Conservation (phyloP, 129 eudicot genomes). For the Dittrichia graveolens region DNA sequence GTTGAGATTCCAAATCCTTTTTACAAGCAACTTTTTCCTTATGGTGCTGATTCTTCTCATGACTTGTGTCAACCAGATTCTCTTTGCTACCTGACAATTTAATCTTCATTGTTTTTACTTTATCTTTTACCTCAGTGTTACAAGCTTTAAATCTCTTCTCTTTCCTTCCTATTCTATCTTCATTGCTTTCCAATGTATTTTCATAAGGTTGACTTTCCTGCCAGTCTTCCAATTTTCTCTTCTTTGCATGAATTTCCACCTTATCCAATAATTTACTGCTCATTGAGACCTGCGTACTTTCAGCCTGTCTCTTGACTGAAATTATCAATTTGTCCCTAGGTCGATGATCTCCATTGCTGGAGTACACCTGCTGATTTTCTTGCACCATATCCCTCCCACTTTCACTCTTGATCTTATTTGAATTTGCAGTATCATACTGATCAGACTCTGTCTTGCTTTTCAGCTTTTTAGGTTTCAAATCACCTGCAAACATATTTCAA, state of each 20-base stretch:
- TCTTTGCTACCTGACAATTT: conserved; percentile 38
- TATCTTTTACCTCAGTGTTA: conserved; percentile 43
- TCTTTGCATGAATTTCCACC: conserved; percentile 47
- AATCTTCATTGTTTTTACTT: conserved; percentile 38
- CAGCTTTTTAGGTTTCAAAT: conserved; percentile 43
- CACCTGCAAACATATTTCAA: conserved; percentile 51
- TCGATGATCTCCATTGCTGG: conserved; percentile 38
- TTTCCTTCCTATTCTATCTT: conserved; percentile 38
- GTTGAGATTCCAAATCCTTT: conserved; percentile 54
- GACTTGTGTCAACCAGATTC: conserved; percentile 30
- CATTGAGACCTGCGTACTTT: conserved; percentile 29
- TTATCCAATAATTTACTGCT: conserved; percentile 40
- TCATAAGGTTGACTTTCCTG: conserved; percentile 40
- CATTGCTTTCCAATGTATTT: conserved; percentile 33
- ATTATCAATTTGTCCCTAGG: conserved; percentile 36
- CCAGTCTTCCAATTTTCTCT: conserved; percentile 63
- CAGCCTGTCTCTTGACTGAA: conserved; percentile 38
- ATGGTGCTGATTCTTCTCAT: conserved; percentile 46
- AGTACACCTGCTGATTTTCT: conserved; percentile 15
- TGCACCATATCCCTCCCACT: conserved; percentile 35
- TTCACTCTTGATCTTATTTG: conserved; percentile 46
- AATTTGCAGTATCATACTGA: conserved; percentile 27
- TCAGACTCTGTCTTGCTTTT: conserved; percentile 49
- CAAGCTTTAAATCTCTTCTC: conserved; percentile 53
- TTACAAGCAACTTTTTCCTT: conserved; percentile 29